Evolutionary conservation across 2,329 filamentous ascomycete species (phyloP), one percentile per base, ranked within the genome.

Genomic region (Talaromyces funiculosus): DNA sequence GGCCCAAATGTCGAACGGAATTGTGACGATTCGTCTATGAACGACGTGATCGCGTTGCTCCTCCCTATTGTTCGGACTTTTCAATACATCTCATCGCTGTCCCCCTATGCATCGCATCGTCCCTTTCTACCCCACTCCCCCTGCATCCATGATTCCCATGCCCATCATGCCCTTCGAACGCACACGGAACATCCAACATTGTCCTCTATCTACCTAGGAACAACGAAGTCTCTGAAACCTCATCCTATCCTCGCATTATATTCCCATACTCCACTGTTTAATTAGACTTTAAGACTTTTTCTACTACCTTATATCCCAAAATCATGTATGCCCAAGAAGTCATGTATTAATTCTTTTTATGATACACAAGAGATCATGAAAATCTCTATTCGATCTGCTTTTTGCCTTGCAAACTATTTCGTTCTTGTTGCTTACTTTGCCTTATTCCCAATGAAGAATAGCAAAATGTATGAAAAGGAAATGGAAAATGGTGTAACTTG

Each of bases 271-370:
- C 57, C 40, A 26, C 29, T 54, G 49, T 71, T 71, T 70, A 73
- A 72, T 73, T 75, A 75, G 72, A 75, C 71, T 26, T 40, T 38
- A 71, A 71, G 51, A 56, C 37, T 14, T 54, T 62, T 57, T 53
- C 38, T 35, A 35, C 18, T 38, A 40, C 29, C 14, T 54, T 54
- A 54, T 54, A 54, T 54, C 35, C 51, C 51, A 37, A 66, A 66
- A 64, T 73, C 71, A 72, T 73, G 71, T 73, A 73, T 73, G 70
- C 72, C 68, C 71, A 65, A 70, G 68, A 73, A 75, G 66, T 76
- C 73, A 77, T 77, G 75, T 77, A 77, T 64, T 68, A 54, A 47
- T 24, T 45, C 35, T 38, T 66, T 61, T 53, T 61, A 61, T 65
- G 63, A 68, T 66, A 66, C 71, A 69, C 71, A 69, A 68, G 68